Percentiles rank a stretch among this genome's conserved stretches.
These are phyloP conservation scores for Rhizopogon parksii DNA, from an alignment of 1,284 basidiomycete genomes.

Conservation along the genomic window DNA sequence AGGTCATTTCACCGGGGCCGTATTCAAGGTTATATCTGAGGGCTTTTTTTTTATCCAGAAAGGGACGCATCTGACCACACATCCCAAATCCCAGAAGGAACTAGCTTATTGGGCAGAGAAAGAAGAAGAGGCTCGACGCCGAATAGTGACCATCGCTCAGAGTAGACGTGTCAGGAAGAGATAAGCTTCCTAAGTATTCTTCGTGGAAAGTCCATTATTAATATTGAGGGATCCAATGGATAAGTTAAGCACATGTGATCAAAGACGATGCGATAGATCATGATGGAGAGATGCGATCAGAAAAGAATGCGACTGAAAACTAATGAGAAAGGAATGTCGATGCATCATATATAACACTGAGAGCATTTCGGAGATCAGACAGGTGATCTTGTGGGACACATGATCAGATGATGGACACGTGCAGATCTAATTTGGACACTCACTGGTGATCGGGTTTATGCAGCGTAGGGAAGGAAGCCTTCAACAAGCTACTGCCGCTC, in stretches of 20 bases:
- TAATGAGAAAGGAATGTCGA: neutral
- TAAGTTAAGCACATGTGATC: constrained; percentile 16
- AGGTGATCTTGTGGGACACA: neutral
- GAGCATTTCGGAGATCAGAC: constrained; percentile 1
- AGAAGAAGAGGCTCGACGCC: constrained; percentile 49
- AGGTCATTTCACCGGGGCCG: constrained; percentile 24
- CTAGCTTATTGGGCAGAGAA: constrained; percentile 52
- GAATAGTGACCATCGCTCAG: constrained; percentile 41
- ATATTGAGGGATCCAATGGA: constrained; percentile 12
- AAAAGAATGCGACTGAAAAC: constrained; percentile 1
- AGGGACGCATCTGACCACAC: constrained; percentile 43
- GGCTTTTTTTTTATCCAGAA: constrained; percentile 29
- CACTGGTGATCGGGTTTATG: constrained; percentile 37
- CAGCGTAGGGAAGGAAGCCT: constrained; percentile 56
- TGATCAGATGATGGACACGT: constrained; percentile 2
- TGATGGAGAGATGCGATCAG: neutral
- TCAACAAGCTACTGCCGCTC: constrained; percentile 51
- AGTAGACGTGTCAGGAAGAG: constrained; percentile 17
- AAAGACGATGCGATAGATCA: neutral
- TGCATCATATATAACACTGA: neutral
- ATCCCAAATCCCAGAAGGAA: constrained; percentile 54
- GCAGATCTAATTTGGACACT: constrained; percentile 11
- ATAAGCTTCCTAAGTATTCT: constrained; percentile 11
- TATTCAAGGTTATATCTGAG: constrained; percentile 2
- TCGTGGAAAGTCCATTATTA: constrained; percentile 9